A percentile compares a stretch with the other conserved stretches of the same genome.
Conservation (phyloP, 2,329 filamentous ascomycete species). For the Beauveria varroae region DNA sequence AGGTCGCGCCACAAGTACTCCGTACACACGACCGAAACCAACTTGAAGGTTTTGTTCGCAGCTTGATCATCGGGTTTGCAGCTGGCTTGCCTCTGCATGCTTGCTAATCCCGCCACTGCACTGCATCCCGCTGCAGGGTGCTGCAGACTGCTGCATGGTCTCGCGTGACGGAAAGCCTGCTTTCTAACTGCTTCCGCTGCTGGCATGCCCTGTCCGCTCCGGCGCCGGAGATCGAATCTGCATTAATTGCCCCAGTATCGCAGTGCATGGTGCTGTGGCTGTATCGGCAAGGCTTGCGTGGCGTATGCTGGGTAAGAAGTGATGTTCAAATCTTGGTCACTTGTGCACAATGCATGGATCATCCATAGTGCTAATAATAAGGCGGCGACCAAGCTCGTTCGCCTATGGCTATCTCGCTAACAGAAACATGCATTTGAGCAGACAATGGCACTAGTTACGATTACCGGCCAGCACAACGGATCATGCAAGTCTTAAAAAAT, state of each 20-base stretch:
- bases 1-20: conserved; percentile 3
- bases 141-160: background rate
- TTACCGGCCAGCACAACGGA: background rate
- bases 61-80: conserved; percentile 7
- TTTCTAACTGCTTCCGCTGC: background rate
- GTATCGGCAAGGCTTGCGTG: background rate
- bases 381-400: background rate
- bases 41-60: conserved; percentile 1
- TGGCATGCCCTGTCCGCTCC: background rate
- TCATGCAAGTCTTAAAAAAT: background rate
- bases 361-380: background rate
- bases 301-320: background rate
- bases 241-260: background rate
- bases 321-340: background rate
- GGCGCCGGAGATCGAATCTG: conserved; percentile 7
- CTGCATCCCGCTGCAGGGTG: background rate
- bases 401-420: background rate
- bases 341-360: background rate
- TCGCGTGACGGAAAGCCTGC: background rate
- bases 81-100: background rate
- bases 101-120: background rate
- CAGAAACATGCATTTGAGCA: background rate
- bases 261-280: background rate
- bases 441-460: background rate
- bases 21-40: background rate